Base-by-base conservation (phyloP, 1,139 yeast species). In the Debaryomycetaceae sp. region DNA sequence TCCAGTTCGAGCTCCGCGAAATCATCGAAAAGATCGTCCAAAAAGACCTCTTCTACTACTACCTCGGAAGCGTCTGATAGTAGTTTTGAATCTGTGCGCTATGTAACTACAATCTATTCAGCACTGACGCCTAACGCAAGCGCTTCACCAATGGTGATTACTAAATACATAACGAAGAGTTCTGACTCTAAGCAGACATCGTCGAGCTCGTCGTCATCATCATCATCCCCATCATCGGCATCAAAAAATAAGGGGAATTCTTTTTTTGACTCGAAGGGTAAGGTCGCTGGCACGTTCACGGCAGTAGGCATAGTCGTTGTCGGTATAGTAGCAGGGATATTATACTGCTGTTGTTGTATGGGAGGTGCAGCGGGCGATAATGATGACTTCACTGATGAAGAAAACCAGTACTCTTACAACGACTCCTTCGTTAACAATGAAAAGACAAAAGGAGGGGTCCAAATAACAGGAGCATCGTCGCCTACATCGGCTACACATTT, bases 211-310 rank as follows among this genome's bases (percentile, higher is more conserved):
- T 33, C 42, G 9, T n/a, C 33, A 9, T 30, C 41, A 6, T 30
- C 41, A 15, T 34, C 42, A 3, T 15, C 40, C 11, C 19, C 36
- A 5, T 36, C 35, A 14, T 17, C 26, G 2, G 26, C 40, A 13
- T 5, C 33, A 3, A n/a, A 13, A 5, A 38, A 38, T 13, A 46
- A 47, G 16, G 38, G 38, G 14, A 47, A 47, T 17, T 56, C 73
- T 8, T 76, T 81, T 52, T 82, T 80, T 56, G 73, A 73, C 46
- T 61, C 75, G 38, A 74, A 69, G 41, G 87, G 86, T 1, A 81
- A 80, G 49, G 88, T 83, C 1, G 89, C 87, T 0, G 89, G 89
- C 9, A 81, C 83, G 0, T 83, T 83, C 58, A 75, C 84, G 0
- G 88, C 76, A 0, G 88, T 83, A 5, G 88, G 84, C 2, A 55